Percentiles rank a stretch among this genome's conserved stretches.
Evolutionary conservation across 371 early-diverging fungal genomes (phyloP).

Genomic region (Sporodiniella umbellata): DNA sequence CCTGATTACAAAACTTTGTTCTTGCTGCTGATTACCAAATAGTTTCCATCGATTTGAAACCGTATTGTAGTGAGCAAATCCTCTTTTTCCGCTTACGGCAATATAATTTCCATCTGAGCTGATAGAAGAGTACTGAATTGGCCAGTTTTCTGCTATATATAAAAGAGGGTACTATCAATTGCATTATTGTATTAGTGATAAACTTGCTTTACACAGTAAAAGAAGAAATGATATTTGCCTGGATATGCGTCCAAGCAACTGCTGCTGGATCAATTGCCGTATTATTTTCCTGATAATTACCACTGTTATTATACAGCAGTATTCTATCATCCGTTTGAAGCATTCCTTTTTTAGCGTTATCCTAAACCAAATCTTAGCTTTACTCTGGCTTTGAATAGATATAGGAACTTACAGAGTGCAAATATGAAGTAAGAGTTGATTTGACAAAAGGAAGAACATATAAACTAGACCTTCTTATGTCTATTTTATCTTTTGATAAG

Average conservation of each 20-base stretch:
- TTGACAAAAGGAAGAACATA: conserved; percentile 71
- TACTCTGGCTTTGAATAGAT: neutral
- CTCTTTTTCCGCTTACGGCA: conserved; percentile 80
- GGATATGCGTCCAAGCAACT: conserved; percentile 74
- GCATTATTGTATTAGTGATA: neutral
- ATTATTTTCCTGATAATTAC: conserved; percentile 61
- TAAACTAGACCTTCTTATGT: conserved; percentile 25
- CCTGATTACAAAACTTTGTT: conserved; percentile 68
- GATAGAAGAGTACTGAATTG: conserved; percentile 71
- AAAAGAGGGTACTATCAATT: conserved; percentile 61
- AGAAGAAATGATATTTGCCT: conserved; percentile 44
- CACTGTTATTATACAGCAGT: conserved; percentile 64
- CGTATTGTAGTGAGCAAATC: conserved; percentile 75
- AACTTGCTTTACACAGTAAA: too few species aligned
- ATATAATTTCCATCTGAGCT: conserved; percentile 69
- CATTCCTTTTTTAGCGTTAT: conserved; percentile 63
- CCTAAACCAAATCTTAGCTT: conserved; percentile 31
- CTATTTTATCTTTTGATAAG: conserved; percentile 17
- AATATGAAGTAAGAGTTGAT: conserved; percentile 54
- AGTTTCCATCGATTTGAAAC: conserved; percentile 79
- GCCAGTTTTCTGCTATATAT: conserved; percentile 84
- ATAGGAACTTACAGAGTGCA: conserved; percentile 49
- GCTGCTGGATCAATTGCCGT: conserved; percentile 72
- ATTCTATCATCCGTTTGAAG: conserved; percentile 75
- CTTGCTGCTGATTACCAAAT: conserved; percentile 84